Conservation (phyloP, 495 filamentous ascomycete genomes). For the Hyaloscypha variabilis region DNA sequence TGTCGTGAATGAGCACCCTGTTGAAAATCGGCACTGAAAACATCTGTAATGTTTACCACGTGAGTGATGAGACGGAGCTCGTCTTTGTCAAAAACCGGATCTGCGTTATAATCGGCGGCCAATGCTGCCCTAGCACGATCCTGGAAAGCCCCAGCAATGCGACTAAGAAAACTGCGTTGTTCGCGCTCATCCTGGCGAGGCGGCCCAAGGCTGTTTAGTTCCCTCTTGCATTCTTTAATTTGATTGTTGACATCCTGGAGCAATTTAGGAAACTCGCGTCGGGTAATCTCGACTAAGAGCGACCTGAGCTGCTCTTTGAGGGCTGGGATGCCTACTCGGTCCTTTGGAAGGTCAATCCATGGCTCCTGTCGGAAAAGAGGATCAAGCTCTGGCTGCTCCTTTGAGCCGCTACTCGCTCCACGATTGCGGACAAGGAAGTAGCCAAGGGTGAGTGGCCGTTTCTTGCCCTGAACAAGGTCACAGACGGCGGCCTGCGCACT, state of each 20-base stretch:
- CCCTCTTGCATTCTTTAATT: slow-evolving; percentile 36
- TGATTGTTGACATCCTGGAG: slow-evolving; percentile 46
- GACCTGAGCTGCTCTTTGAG: slow-evolving; percentile 47
- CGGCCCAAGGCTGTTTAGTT: slow-evolving; percentile 46
- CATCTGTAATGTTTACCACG: slow-evolving; percentile 24
- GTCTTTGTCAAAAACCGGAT: slow-evolving; percentile 18
- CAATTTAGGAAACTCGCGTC: slow-evolving; percentile 54
- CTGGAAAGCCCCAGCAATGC: slow-evolving; percentile 23
- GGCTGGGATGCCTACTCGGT: slow-evolving; percentile 51
- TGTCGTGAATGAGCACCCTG: slow-evolving; percentile 20
- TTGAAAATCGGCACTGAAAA: slow-evolving; percentile 21
- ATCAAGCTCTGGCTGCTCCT: slow-evolving; percentile 37
- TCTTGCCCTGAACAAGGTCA: slow-evolving; percentile 48
- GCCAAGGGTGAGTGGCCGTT: slow-evolving; percentile 48
- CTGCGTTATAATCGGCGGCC: slow-evolving; percentile 21
- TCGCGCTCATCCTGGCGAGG: slow-evolving; percentile 14
- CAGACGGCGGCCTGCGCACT: slow-evolving; percentile 45
- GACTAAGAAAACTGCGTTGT: slow-evolving; percentile 19
- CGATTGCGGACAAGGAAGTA: slow-evolving; percentile 61
- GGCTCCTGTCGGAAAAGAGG: slow-evolving; percentile 37
- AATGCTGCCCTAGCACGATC: slow-evolving; percentile 17
- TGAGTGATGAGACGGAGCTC: slow-evolving; percentile 23
- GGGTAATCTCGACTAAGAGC: slow-evolving; percentile 47
- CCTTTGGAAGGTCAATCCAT: slow-evolving; percentile 50
- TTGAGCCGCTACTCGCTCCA: slow-evolving; percentile 29